Percentiles rank a stretch among this genome's conserved stretches.
Evolutionary conservation across 805 yeast species (phyloP).

Genomic region (Suhomyces xylopsoci): DNA sequence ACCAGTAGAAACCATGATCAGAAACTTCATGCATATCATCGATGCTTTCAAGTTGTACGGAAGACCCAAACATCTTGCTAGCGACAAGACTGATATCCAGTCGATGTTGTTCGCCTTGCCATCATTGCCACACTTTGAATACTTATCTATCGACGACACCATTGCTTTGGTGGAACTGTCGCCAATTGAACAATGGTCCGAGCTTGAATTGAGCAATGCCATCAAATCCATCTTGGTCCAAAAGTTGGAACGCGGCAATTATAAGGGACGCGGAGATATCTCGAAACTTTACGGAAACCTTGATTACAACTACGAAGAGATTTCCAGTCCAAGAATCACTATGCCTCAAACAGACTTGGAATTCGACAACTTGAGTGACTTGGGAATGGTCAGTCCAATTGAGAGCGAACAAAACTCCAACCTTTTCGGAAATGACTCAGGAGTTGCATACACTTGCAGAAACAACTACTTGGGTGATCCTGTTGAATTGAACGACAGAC

Average conservation of each 20-base stretch:
- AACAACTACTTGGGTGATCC: slow-evolving; percentile 7
- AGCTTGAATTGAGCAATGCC: slow-evolving; percentile 25
- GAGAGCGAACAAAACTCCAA: slow-evolving; percentile 7
- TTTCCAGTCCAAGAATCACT: slow-evolving; percentile 6
- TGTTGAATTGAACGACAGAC: slow-evolving; percentile 5
- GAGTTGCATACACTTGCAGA: neutral
- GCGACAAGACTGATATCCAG: slow-evolving; percentile 63
- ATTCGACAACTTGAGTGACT: slow-evolving; percentile 6
- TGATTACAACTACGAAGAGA: slow-evolving; percentile 12
- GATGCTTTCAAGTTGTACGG: slow-evolving; percentile 73
- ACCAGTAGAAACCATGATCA: slow-evolving; percentile 68
- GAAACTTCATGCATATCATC: slow-evolving; percentile 65
- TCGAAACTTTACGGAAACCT: slow-evolving; percentile 27
- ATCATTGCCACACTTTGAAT: slow-evolving; percentile 64
- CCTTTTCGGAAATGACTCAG: neutral
- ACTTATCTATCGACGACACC: slow-evolving; percentile 38
- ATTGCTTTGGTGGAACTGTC: slow-evolving; percentile 15
- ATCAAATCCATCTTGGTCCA: slow-evolving; percentile 17
- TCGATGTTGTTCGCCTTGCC: slow-evolving; percentile 77
- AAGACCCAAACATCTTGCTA: slow-evolving; percentile 67
- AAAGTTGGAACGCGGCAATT: slow-evolving; percentile 18
- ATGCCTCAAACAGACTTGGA: slow-evolving; percentile 3
- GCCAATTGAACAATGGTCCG: slow-evolving; percentile 24
- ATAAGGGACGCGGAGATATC: slow-evolving; percentile 37
- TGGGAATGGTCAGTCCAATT: slow-evolving; percentile 4